Evolutionary conservation across 805 yeast species (phyloP).

Genomic region (Ogataea ganodermae): DNA sequence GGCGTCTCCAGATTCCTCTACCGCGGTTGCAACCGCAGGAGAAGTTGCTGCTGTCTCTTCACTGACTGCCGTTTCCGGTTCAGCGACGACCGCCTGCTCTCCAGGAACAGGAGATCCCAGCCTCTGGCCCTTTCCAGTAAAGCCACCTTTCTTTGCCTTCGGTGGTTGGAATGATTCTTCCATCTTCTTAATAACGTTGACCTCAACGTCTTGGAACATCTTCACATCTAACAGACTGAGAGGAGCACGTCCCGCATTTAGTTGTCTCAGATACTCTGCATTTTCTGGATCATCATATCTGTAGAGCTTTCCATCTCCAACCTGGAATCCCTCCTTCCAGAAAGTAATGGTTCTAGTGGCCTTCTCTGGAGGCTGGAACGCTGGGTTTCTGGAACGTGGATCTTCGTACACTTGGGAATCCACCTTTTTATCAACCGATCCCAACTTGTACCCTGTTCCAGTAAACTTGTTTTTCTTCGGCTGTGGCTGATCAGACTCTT

Average conservation of each 20-base stretch:
- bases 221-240: conserved; percentile 76
- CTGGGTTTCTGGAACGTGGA: conserved; percentile 24
- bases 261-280: conserved; percentile 70
- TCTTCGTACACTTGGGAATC: conserved; percentile 36
- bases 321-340: conserved; percentile 96
- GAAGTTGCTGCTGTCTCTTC: conserved; percentile 15
- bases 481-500: conserved; percentile 30
- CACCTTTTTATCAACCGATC: conserved; percentile 45
- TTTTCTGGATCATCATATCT: conserved; percentile 94
- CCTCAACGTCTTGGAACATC: conserved; percentile 92
- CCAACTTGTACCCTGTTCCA: conserved; percentile 56
- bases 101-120: conserved; percentile 90
- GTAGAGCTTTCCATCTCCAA: conserved; percentile 85
- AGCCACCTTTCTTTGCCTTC: conserved; percentile 54
- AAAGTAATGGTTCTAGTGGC: conserved; percentile 84
- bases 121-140: conserved; percentile 77
- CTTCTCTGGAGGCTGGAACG: conserved; percentile 37
- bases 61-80: conserved; percentile 14
- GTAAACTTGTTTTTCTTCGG: conserved; percentile 38
- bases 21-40: conserved; percentile 19
- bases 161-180: conserved; percentile 75
- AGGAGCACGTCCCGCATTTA: conserved; percentile 92
- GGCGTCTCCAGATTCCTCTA: conserved; percentile 52
- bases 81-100: conserved; percentile 41
- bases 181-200: conserved; percentile 73